Base-by-base conservation (phyloP, 257 asterid species). In the Lithospermum erythrorhizon region DNA sequence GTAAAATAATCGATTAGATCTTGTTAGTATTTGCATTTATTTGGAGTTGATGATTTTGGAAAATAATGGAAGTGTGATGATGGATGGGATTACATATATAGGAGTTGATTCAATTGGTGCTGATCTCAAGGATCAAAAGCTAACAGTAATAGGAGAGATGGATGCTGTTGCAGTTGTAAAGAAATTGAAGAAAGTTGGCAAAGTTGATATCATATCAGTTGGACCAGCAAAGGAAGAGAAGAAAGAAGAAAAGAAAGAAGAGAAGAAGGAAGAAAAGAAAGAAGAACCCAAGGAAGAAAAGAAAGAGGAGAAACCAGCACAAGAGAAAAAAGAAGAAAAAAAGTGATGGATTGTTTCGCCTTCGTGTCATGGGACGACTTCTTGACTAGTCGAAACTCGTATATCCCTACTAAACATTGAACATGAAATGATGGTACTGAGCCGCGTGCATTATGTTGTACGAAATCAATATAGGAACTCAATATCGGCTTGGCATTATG, bases 41-140 rank as follows among this genome's bases (percentile, higher is more conserved):
- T 55, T 55, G 2, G 3, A 21, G 25, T 55, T 55, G 30, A 21
- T 55, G n/a, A n/a, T n/a, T n/a, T n/a, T n/a, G n/a, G n/a, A n/a
- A n/a, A n/a, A n/a, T n/a, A n/a, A n/a, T n/a, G n/a, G n/a, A n/a
- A n/a, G n/a, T n/a, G n/a, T n/a, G n/a, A n/a, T n/a, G n/a, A n/a
- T n/a, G n/a, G n/a, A n/a, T n/a, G n/a, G n/a, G n/a, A n/a, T n/a
- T n/a, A n/a, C n/a, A n/a, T n/a, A n/a, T n/a, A 70, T 75, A 87
- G 95, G 94, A 13, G 88, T 87, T 59, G 86, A 84, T 68, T 80
- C 83, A 2, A 84, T 87, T 27, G 87, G 81, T 9, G 94, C 86
- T 23, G 95, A 87, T 75, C 21, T 80, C 55, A 84, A 77, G 54
- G 87, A 84, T 0, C 90, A 84, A 66, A 82, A 79, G 72, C 63